Conservation (phyloP, 306 rosid genomes). For the Citrullus colocynthis region DNA sequence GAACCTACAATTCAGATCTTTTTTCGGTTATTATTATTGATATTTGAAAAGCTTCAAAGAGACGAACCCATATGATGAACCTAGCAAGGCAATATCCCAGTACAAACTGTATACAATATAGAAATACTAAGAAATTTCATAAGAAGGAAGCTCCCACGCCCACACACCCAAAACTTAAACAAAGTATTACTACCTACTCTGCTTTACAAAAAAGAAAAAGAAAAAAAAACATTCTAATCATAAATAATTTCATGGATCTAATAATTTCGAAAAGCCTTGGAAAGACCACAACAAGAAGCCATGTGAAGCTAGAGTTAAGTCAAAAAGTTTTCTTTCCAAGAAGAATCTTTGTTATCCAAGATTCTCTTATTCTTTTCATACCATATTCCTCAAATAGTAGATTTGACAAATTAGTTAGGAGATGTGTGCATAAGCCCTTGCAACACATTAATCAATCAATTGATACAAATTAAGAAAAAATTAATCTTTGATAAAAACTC, state of each 20-base stretch:
- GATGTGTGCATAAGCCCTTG: too few species aligned
- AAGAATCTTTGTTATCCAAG: not conserved
- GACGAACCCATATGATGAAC: not conserved
- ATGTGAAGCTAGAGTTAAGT: not conserved
- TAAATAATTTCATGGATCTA: too few species aligned
- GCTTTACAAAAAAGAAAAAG: not conserved
- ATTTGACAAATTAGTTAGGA: too few species aligned
- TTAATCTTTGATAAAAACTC: not conserved
- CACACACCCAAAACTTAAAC: not conserved
- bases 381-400: too few species aligned
- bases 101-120: too few species aligned
- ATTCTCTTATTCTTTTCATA: not conserved
- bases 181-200: not conserved
- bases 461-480: not conserved
- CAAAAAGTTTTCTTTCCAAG: not conserved
- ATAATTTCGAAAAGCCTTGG: not conserved
- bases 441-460: not conserved
- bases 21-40: not conserved
- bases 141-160: too few species aligned
- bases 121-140: too few species aligned
- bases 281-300: not conserved
- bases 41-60: not conserved
- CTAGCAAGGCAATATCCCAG: not conserved
- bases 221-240: not conserved
- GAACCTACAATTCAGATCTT: too few species aligned